Evolutionary conservation across 2,329 filamentous ascomycete species (phyloP).

Genomic region (Microthyrium microscopicum): DNA sequence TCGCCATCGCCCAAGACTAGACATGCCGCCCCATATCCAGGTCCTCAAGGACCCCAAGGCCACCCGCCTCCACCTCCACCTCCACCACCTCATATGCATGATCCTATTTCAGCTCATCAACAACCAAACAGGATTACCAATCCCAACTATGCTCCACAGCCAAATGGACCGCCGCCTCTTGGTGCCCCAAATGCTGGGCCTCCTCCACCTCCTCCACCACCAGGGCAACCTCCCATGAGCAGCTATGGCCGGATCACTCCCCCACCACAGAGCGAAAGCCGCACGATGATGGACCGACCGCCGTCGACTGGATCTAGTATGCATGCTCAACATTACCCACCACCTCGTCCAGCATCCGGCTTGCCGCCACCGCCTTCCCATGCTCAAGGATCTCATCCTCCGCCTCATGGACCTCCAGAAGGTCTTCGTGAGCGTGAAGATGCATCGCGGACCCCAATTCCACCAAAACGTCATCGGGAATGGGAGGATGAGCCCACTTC

Average conservation of each 20-base stretch:
- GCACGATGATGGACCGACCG: conserved; percentile 64
- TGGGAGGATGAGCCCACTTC: conserved; percentile 60
- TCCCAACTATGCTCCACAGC: conserved; percentile 29
- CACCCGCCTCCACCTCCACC: conserved; percentile 23
- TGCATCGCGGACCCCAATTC: conserved; percentile 64
- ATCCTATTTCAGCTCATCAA: conserved; percentile 25
- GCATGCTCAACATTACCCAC: conserved; percentile 73
- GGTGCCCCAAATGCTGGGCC: conserved; percentile 38
- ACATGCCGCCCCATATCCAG: conserved; percentile 34
- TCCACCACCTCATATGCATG: conserved; percentile 25
- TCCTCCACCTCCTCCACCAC: conserved; percentile 37
- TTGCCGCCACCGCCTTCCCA: conserved; percentile 40
- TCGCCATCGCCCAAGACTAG: conserved; percentile 44
- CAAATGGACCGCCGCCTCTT: conserved; percentile 24
- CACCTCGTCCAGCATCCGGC: conserved; percentile 65
- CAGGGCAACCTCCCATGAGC: conserved; percentile 27
- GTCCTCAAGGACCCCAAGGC: conserved; percentile 22
- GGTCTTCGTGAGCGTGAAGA: conserved; percentile 43
- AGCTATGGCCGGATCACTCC: conserved; percentile 63
- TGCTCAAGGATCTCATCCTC: conserved; percentile 50
- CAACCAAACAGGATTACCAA: conserved; percentile 32
- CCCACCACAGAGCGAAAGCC: too few relatives aligned
- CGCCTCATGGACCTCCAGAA: conserved; percentile 47
- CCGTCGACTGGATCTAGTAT: conserved; percentile 73
- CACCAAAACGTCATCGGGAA: conserved; percentile 70